Evolutionary conservation across 2,329 filamentous ascomycete genomes (phyloP), one percentile per base, ranked within the genome.

Genomic region (Cadophora luteo-olivacea): DNA sequence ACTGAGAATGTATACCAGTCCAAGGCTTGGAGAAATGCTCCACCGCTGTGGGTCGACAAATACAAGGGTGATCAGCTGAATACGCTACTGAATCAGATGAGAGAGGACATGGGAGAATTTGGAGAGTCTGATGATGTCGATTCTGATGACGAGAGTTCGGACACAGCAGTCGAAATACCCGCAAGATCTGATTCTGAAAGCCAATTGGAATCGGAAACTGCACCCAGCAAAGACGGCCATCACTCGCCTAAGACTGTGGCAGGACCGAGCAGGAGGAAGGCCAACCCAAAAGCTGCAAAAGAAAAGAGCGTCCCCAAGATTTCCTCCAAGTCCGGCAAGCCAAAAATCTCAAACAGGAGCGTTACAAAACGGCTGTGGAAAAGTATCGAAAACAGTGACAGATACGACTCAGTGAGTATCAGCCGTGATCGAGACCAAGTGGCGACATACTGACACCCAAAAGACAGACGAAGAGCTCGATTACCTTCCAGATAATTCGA

Each of bases 41-140:
- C 22, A 2, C 72, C 70, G 1, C 16, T 73, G 2, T 62, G 55
- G 45, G 55, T 67, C 4, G 70, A 73, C 38, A n/a, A 7, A 7
- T 68, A 25, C 38, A 69, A 68, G 33, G 70, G 69, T 0, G 48
- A 68, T 1, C 25, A 58, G 11, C 8, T 69, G 29, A 29, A 62
- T n/a, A 6, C 41, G 22, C 5, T 71, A 2, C 36, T 65, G 32
- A 9, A 38, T 32, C 36, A 57, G 2, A 36, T 70, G 49, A 22
- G 32, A 5, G 45, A n/a, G 1, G 64, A 54, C 25, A 38, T 24
- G 36, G 32, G 25, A 29, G 41, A 32, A 8, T 3, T 32, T 0
- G 25, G 16, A 6, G 49, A 61, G 29, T 48, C 38, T 22, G 55
- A 45, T 22, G 32, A n/a, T 14, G 3, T 4, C 45, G 38, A 51